Base-by-base conservation (phyloP, 2,329 filamentous ascomycete genomes). In the Colletotrichum aenigma region DNA sequence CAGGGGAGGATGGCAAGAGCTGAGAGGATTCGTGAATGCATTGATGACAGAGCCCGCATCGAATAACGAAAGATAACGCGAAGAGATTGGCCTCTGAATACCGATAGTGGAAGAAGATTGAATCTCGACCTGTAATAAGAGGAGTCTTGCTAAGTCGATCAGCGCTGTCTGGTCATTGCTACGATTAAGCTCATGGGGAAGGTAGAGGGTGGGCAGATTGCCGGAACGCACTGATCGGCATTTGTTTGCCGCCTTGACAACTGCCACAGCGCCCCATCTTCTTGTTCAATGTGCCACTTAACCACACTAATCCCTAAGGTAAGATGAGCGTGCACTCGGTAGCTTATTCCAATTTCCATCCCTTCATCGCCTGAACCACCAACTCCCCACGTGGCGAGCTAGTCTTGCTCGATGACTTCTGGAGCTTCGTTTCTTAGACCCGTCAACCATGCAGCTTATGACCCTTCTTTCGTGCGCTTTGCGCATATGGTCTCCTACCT, bases 1-100 rank as follows among this genome's bases (percentile, higher is more conserved):
- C n/a, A 65, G 28, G 34, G 43, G 18, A 8, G 7, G 60, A 64
- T 52, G 26, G 24, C n/a, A 10, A 24, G 7, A 36, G n/a, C 56
- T 60, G 26, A 32, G 1, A 65, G 38, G 24, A 65, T 4, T 55
- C 4, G n/a, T 16, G 38, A 24, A 18, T 24, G 58, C 68, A 70
- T 70, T 21, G 12, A 12, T 26, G 15, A n/a, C 7, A 0, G 0
- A 6, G 1, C 56, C 56, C 1, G 8, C 15, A 4, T 1, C 7
- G 15, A 30, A n/a, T 0, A 18, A 3, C 4, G 26, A 30, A 30
- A 13, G 15, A 28, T 10, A 16, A 0, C 0, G 18, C 15, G 7
- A 60, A 60, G 1, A 1, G n/a, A 30, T 1, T 60, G 15, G 5
- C 16, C 0, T 30, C 16, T 60, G 55, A 12, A n/a, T 60, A 10